Evolutionary conservation across 495 filamentous ascomycete species (phyloP).

Genomic region (Penicillium malachiteum): DNA sequence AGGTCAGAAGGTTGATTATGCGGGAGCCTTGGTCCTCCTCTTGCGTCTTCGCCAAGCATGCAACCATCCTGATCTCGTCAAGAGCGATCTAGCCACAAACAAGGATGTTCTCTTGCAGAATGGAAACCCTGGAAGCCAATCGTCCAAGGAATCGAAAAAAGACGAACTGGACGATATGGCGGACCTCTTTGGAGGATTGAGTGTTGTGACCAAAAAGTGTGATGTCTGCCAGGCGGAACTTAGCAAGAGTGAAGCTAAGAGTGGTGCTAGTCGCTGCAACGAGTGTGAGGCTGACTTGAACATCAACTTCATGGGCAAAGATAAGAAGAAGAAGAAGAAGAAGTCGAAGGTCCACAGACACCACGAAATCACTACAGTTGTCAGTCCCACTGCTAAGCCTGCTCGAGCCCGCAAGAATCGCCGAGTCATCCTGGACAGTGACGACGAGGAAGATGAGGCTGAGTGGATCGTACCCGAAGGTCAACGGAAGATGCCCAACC

Average conservation of each 20-base stretch:
- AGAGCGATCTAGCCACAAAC: slow-evolving; percentile 79
- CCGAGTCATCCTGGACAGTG: slow-evolving; percentile 59
- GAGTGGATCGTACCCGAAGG: slow-evolving; percentile 73
- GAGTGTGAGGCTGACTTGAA: slow-evolving; percentile 71
- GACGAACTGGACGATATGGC: slow-evolving; percentile 79
- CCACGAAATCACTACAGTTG: slow-evolving; percentile 24
- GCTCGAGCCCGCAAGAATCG: slow-evolving; percentile 51
- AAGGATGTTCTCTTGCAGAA: slow-evolving; percentile 76
- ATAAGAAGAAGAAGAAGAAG: slow-evolving; percentile 37
- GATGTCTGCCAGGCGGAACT: slow-evolving; percentile 82
- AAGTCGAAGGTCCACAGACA: slow-evolving; percentile 44
- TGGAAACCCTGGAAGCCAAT: slow-evolving; percentile 41
- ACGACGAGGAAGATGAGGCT: slow-evolving; percentile 68
- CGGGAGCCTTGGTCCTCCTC: slow-evolving; percentile 81
- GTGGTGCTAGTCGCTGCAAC: slow-evolving; percentile 63
- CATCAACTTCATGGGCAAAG: slow-evolving; percentile 29
- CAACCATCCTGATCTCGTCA: slow-evolving; percentile 87
- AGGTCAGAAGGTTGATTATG: slow-evolving; percentile 68
- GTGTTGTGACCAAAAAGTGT: slow-evolving; percentile 77
- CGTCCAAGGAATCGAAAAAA: slow-evolving; percentile 43
- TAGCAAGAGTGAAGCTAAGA: slow-evolving; percentile 52
- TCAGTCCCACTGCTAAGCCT: slow-evolving; percentile 23
- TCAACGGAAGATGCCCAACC: slow-evolving; percentile 52
- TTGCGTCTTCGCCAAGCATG: slow-evolving; percentile 88
- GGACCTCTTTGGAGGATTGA: slow-evolving; percentile 79